Evolutionary conservation across 768 basidiomycete species (phyloP).

Genomic region (Suillus placidus): DNA sequence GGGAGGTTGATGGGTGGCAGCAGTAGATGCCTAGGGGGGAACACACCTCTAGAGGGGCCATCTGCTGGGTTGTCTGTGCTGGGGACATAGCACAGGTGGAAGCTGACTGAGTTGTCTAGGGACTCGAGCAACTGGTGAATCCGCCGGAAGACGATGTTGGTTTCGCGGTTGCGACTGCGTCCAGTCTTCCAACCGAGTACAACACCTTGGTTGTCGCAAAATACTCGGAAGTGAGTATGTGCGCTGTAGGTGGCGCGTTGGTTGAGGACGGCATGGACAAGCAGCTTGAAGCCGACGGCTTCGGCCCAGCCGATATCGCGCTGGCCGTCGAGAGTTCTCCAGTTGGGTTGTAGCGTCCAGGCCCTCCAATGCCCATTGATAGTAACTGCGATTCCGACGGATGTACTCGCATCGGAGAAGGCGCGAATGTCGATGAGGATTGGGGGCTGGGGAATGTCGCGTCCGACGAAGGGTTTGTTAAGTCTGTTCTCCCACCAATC

Average conservation of each 20-base stretch:
- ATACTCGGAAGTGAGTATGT: no score
- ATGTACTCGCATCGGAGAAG: conserved; percentile 42
- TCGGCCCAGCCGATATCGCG: conserved; percentile 50
- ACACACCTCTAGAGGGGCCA: conserved; percentile 11
- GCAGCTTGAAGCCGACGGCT: conserved; percentile 13
- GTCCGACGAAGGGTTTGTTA: conserved; percentile 2
- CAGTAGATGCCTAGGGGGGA: conserved; percentile 4
- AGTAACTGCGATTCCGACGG: conserved; percentile 35
- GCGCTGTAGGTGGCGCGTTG: no score
- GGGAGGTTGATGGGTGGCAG: conserved; percentile 29
- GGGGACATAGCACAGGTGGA: not conserved
- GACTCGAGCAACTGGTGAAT: conserved; percentile 7
- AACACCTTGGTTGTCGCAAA: no score
- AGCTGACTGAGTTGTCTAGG: not conserved
- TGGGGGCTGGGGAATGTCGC: conserved; percentile 33
- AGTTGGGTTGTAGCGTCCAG: conserved; percentile 32
- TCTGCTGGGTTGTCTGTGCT: conserved; percentile 12
- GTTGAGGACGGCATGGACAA: conserved; percentile 9
- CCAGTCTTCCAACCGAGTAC: no score
- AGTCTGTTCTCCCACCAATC: conserved; percentile 39
- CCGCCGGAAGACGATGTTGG: conserved; percentile 8
- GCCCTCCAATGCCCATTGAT: conserved; percentile 25
- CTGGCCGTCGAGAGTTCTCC: conserved; percentile 28
- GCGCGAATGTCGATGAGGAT: conserved; percentile 36
- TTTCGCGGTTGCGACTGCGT: no score